Conservation (phyloP, 495 filamentous ascomycete genomes). For the Platismatia glauca region DNA sequence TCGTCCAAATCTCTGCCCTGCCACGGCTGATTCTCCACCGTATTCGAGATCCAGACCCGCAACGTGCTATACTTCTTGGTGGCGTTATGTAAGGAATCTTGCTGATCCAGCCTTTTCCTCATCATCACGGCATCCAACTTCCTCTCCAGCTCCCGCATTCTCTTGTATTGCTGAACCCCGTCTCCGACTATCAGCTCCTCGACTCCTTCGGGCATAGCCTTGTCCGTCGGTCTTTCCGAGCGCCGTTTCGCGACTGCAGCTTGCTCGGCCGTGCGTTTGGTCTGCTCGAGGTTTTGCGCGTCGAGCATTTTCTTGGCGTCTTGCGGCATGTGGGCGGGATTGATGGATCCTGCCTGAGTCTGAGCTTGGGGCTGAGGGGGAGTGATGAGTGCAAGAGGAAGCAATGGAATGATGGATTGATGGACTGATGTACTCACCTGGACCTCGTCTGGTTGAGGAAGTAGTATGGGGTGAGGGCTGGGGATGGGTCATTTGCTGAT, state of each 20-base stretch:
- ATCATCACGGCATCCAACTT: conserved; percentile 90
- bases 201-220: conserved; percentile 81
- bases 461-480: conserved; percentile 16
- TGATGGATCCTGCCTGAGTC: conserved; percentile 4
- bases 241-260: conserved; percentile 59
- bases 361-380: not conserved
- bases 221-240: conserved; percentile 84
- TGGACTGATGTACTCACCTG: conserved; percentile 13
- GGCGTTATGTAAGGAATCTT: conserved; percentile 64
- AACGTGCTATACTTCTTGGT: conserved; percentile 79
- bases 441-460: conserved; percentile 15
- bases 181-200: conserved; percentile 74
- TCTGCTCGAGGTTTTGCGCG: conserved; percentile 30
- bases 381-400: not conserved
- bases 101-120: conserved; percentile 83
- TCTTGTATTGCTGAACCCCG: conserved; percentile 70
- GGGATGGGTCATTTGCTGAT: conserved; percentile 18
- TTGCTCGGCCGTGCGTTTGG: conserved; percentile 9
- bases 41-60: conserved; percentile 93
- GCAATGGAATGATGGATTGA: not conserved
- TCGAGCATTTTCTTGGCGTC: conserved; percentile 5
- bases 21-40: conserved; percentile 90
- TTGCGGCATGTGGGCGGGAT: conserved; percentile 2
- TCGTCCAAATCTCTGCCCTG: conserved; percentile 57
- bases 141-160: conserved; percentile 78